Evolutionary conservation across 23 red algal species (phyloP), one percentile per base, ranked within the genome.

Genomic region (Gracilaria caudata): DNA sequence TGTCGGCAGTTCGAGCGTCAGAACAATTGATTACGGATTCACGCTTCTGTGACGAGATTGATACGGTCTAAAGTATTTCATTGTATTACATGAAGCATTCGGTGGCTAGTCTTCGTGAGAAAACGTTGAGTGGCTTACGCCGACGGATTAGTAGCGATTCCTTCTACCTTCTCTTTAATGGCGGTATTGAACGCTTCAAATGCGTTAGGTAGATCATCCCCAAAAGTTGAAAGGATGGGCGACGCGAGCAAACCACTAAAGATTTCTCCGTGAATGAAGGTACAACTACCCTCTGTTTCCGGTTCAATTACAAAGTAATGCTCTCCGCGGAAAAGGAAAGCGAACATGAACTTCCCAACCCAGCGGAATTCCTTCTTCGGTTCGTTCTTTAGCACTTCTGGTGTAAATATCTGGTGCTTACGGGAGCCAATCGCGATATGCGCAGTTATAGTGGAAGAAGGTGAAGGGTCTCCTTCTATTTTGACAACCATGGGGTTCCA

Each of bases 401-500:
- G 64, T 21, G 65, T 76, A 28, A 86, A 59, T 53, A 24, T 13
- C 28, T 70, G 44, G 0, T 65, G 47, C 23, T n/a, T 19, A 7
- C 51, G 40, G 7, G 32, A 12, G 30, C 51, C 66, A 36, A 86
- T 54, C 54, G 57, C 53, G 7, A 86, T 73, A 40, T 58, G 43
- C 1, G 54, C 68, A 36, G 57, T 37, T 17, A 86, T 32, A 11
- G 64, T 76, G 49, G 38, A 58, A 1, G 56, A 60, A 4, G 64
- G 56, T 51, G 51, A 39, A 34, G 82, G 34, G 26, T 53, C 53
- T 28, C 82, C 82, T 58, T 76, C 68, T 63, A 86, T 40, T 64
- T 54, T 73, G 36, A 73, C n/a, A n/a, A 86, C 82, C 82, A 86
- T 46, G 3, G 82, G 82, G 35, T 86, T 86, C 82, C 82, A 86